Evolutionary conservation across 495 filamentous ascomycete species (phyloP).

Genomic region (Saxispiralis lemnorum): DNA sequence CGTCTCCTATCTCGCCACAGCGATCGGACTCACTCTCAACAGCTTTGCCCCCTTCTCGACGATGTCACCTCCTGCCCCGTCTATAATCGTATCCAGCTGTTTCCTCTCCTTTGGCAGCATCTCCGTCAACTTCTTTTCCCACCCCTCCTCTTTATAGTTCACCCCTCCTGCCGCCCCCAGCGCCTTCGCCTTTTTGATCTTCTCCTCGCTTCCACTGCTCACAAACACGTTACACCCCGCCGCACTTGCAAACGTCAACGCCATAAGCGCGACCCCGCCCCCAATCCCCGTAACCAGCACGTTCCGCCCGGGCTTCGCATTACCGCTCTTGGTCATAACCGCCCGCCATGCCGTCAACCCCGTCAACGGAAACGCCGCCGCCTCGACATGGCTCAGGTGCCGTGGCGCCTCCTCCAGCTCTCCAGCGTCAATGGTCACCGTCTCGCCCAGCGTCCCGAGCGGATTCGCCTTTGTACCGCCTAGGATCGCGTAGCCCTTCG

Average conservation of each 20-base stretch:
- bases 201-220: conserved; percentile 25
- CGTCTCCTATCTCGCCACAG: not conserved
- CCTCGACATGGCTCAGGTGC: conserved; percentile 53
- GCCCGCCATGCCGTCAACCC: conserved; percentile 83
- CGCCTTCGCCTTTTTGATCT: conserved; percentile 24
- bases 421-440: conserved; percentile 42
- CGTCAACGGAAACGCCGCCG: conserved; percentile 62
- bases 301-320: conserved; percentile 24
- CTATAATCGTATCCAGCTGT: conserved; percentile 26
- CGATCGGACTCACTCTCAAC: conserved; percentile 18
- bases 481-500: conserved; percentile 44
- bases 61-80: conserved; percentile 27
- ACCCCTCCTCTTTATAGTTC: conserved; percentile 26
- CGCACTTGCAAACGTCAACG: conserved; percentile 22
- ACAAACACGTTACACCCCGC: conserved; percentile 25
- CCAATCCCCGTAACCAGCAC: conserved; percentile 29
- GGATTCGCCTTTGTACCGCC: conserved; percentile 48
- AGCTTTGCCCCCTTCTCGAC: conserved; percentile 21
- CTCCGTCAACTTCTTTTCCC: conserved; percentile 26
- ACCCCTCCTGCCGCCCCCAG: conserved; percentile 25
- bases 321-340: conserved; percentile 40
- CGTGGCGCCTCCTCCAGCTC: conserved; percentile 60
- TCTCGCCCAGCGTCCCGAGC: conserved; percentile 55
- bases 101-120: conserved; percentile 21
- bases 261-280: conserved; percentile 28